Base-by-base conservation (phyloP, 805 yeast species). In the Dipodascus albidus region DNA sequence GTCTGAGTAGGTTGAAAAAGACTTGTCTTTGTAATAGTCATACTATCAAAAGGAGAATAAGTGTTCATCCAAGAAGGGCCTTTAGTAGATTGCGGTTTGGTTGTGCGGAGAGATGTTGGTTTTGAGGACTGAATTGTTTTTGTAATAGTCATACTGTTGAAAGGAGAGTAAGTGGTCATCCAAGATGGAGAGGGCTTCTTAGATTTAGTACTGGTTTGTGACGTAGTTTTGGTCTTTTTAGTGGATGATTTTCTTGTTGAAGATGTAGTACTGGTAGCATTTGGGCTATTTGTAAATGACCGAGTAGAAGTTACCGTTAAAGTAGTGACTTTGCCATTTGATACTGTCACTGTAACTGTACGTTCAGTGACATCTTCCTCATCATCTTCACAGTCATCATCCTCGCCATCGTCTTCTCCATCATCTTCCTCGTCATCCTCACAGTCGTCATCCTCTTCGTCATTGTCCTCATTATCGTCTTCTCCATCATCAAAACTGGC, bases 381-480 rank as follows among this genome's bases (percentile, higher is more conserved):
- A 2, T 57, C 59, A 4, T 58, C 54, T 2, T 57, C 52, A 20
- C 55, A 58, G 23, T 56, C 57, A 24, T 54, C 60, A 2, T 52
- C 52, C 11, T 53, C 56, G 6, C 52, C 60, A 6, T 58, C 63
- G 19, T 61, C 51, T 15, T 56, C 55, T 59, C 60, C 14, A 27
- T 27, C 33, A 27, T 27, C 33, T 27, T 27, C 33, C 6, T 11
- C 6, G 11, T 27, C 33, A 27, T 58, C 61, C 27, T 60, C 61
- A 2, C 55, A 53, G 31, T 58, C 59, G 22, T 65, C 68, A 51
- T 62, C 64, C 31, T 64, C 63, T 23, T 64, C 67, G 35, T 58
- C 54, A 42, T 59, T 50, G 27, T 55, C 38, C 23, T 52, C 53
- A 23, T 62, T 61, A 52, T 59, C 62, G 15, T 62, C 41, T 41